Evolutionary conservation across 2,329 filamentous ascomycete genomes (phyloP).

Genomic region (Colletotrichum sp.): DNA sequence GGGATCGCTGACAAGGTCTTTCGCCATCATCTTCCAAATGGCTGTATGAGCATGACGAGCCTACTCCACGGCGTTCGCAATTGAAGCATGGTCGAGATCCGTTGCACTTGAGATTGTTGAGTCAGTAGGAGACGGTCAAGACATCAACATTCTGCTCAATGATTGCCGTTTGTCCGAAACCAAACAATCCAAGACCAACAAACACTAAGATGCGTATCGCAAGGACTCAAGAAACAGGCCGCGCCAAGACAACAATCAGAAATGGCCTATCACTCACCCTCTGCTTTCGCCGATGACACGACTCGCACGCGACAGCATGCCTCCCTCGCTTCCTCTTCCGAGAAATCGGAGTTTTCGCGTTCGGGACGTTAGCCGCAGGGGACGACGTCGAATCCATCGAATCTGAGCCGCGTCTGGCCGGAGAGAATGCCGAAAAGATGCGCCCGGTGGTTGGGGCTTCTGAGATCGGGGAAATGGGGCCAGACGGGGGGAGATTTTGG

Average conservation of each 20-base stretch:
- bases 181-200: neutral
- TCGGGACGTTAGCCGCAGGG: neutral
- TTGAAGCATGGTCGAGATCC: slow-evolving; percentile 18
- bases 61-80: slow-evolving; percentile 12
- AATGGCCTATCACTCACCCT: neutral
- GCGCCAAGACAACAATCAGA: neutral
- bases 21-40: neutral
- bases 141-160: fast-evolving
- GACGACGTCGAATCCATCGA: neutral
- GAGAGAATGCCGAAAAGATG: neutral
- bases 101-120: neutral
- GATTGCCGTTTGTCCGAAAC: neutral
- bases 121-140: neutral
- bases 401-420: neutral
- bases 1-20: neutral
- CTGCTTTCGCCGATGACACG: slow-evolving; percentile 20
- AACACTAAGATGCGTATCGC: neutral
- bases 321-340: slow-evolving; percentile 15
- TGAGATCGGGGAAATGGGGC: slow-evolving; percentile 9
- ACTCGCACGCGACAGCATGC: slow-evolving; percentile 18
- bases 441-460: neutral
- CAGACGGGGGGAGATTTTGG: neutral
- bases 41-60: neutral
- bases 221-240: neutral
- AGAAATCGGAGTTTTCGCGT: neutral